Evolutionary conservation across 2,329 filamentous ascomycete species (phyloP).

Genomic region (Colletotrichum cuscutae): DNA sequence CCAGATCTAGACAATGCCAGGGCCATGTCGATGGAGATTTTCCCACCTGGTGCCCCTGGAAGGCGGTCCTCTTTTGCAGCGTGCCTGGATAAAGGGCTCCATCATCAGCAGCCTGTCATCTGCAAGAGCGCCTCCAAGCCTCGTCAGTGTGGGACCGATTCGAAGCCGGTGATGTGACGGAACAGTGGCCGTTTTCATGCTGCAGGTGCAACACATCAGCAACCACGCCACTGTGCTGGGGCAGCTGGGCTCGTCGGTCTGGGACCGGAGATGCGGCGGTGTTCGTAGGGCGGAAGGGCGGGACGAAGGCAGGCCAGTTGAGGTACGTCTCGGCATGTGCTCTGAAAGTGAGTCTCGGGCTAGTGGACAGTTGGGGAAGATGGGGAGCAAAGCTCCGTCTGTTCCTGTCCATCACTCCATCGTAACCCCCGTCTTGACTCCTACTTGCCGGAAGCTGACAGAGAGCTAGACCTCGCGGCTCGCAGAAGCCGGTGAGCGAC

Average conservation of each 20-base stretch:
- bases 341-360: not conserved
- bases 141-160: conserved; percentile 10
- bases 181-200: conserved; percentile 32
- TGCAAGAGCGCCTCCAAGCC: conserved; percentile 17
- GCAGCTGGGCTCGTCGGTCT: conserved; percentile 9
- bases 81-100: conserved; percentile 13
- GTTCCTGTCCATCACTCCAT: conserved; percentile 18
- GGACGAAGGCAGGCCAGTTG: not conserved
- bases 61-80: conserved; percentile 3
- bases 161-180: conserved; percentile 24
- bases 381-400: conserved; percentile 17
- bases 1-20: not conserved
- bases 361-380: not conserved
- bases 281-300: not conserved
- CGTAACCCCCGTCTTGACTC: conserved; percentile 3
- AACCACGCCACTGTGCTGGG: conserved; percentile 15
- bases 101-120: conserved; percentile 22
- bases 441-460: conserved; percentile 18
- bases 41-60: conserved; percentile 11
- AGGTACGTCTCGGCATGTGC: conserved; percentile 27
- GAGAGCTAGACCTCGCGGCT: conserved; percentile 16
- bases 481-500: conserved; percentile 17
- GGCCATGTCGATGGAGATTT: not conserved
- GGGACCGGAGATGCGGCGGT: conserved; percentile 22
- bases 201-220: conserved; percentile 20